Evolutionary conservation across 1,284 basidiomycete species (phyloP).

Genomic region (Trichosporon sp.): DNA sequence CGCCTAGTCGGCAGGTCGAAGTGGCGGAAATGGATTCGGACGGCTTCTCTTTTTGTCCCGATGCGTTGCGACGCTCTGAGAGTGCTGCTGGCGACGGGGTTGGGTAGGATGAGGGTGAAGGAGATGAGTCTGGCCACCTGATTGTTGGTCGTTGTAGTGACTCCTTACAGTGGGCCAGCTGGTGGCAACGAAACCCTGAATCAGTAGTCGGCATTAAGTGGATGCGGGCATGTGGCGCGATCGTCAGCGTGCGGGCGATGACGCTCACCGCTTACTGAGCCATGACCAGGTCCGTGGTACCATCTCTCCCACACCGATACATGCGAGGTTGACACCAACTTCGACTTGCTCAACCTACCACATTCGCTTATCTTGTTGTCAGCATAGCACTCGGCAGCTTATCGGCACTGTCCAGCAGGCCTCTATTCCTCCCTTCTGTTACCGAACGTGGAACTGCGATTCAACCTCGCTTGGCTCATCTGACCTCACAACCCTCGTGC

Average conservation of each 20-base stretch:
- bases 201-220: background rate
- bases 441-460: background rate
- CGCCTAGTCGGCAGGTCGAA: background rate
- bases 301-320: background rate
- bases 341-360: background rate
- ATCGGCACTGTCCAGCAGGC: background rate
- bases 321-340: background rate
- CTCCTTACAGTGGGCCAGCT: background rate
- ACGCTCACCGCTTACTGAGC: background rate
- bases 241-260: background rate
- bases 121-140: background rate
- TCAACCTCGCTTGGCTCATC: background rate
- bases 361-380: background rate
- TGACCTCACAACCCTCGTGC: conserved; percentile 1
- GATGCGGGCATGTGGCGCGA: background rate
- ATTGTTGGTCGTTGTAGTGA: background rate
- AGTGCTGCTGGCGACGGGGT: conserved; percentile 3
- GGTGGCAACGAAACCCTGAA: background rate
- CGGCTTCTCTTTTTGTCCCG: conserved; percentile 2
- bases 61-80: conserved; percentile 1
- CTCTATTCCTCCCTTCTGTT: background rate
- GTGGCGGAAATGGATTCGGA: background rate
- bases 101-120: background rate
- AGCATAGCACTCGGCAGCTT: background rate
- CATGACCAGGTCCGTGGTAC: background rate